Evolutionary conservation across 768 basidiomycete genomes (phyloP).

Genomic region (Botryobasidium botryosum): DNA sequence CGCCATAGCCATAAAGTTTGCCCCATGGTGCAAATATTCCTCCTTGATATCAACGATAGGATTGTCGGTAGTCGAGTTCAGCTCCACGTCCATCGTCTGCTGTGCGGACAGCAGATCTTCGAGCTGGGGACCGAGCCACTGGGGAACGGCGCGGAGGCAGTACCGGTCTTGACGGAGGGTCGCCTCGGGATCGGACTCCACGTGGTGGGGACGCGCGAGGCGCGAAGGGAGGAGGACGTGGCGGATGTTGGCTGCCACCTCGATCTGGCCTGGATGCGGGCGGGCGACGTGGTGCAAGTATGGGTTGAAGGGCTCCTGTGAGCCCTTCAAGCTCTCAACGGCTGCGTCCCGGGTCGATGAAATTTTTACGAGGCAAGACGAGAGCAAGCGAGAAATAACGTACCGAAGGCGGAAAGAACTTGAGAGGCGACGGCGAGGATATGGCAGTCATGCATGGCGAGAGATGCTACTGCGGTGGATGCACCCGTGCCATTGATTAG

Average conservation of each 20-base stretch:
- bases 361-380: too few species aligned
- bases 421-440: constrained; percentile 14
- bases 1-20: constrained; percentile 16
- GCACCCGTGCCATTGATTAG: constrained; percentile 16
- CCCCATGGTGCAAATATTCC: constrained; percentile 6
- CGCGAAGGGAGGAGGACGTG: constrained; percentile 3
- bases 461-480: constrained; percentile 13
- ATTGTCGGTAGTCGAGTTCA: constrained; percentile 20
- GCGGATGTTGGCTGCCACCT: constrained; percentile 15
- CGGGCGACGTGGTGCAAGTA: constrained; percentile 18
- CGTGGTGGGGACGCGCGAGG: neutral
- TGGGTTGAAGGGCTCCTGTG: constrained; percentile 15
- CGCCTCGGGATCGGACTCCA: constrained; percentile 12
- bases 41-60: constrained; percentile 17
- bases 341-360: too few species aligned
- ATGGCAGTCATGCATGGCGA: constrained; percentile 15
- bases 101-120: constrained; percentile 14
- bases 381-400: too few species aligned
- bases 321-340: constrained; percentile 17
- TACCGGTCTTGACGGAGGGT: constrained; percentile 20
- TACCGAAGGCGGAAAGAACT: neutral
- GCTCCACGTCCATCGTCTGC: constrained; percentile 14
- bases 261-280: constrained; percentile 19
- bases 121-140: constrained; percentile 19
- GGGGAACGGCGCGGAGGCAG: constrained; percentile 14